phyloP scores from a whole-genome alignment of 371 early-diverging fungal species.

The Phascolomyces articulosus region DNA sequence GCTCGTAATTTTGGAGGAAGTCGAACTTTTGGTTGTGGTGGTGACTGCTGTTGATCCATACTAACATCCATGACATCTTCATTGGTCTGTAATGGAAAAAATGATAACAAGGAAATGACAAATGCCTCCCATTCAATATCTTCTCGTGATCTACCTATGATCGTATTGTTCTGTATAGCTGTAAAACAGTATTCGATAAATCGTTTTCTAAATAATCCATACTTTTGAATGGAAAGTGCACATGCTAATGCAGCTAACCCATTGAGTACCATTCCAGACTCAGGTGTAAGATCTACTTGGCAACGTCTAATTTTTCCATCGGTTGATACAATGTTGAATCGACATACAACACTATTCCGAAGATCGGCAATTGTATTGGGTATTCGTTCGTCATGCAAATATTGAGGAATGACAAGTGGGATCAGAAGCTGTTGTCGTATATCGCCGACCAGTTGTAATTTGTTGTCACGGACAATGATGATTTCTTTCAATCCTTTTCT shows the following conservation, averaged over 20 bases:
- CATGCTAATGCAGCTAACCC: slow-evolving; percentile 4
- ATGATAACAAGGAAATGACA: slow-evolving; percentile 53
- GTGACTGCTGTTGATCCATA: not conserved
- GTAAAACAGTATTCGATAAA: slow-evolving; percentile 2
- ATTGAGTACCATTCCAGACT: slow-evolving; percentile 10
- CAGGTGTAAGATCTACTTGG: not conserved
- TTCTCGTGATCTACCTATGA: not conserved
- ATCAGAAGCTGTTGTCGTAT: not conserved
- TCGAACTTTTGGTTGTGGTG: not conserved
- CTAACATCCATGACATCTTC: not conserved
- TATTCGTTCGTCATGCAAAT: not conserved
- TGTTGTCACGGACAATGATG: slow-evolving; percentile 8
- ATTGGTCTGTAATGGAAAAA: slow-evolving; percentile 22
- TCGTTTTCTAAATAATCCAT: slow-evolving; percentile 10
- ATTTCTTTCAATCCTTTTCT: slow-evolving; percentile 1
- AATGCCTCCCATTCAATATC: slow-evolving; percentile 62
- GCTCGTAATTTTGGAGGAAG: slow-evolving; percentile 4
- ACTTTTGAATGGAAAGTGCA: not conserved
- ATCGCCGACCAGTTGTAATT: slow-evolving; percentile 5
- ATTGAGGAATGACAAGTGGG: not conserved
- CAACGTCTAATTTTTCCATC: slow-evolving; percentile 1
- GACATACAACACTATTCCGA: not conserved
- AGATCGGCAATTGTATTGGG: slow-evolving; percentile 4
- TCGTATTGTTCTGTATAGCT: not conserved
- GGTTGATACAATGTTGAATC: slow-evolving; percentile 8